Conservation (phyloP, 2,329 filamentous ascomycete species). For the Colletotrichum melonis region DNA sequence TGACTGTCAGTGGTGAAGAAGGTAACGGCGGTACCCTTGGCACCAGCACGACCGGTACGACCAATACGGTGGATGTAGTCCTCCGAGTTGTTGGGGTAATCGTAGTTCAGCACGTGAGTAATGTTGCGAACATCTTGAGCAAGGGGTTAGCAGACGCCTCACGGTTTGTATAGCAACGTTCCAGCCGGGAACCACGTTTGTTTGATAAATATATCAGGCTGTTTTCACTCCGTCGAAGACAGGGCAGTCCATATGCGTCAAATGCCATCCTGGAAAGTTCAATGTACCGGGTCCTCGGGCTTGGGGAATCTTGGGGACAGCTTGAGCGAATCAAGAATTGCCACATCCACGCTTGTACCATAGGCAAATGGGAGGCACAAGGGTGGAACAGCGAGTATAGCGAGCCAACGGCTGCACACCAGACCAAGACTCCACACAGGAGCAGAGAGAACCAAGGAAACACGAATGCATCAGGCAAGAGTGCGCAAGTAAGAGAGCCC, state of each 20-base stretch:
- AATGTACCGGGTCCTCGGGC: slow-evolving; percentile 67
- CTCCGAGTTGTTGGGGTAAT: slow-evolving; percentile 99
- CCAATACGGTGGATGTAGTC: slow-evolving; percentile 98
- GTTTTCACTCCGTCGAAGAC: slow-evolving; percentile 66
- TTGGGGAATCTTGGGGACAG: slow-evolving; percentile 69
- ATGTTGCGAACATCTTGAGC: slow-evolving; percentile 99
- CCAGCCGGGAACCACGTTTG: slow-evolving; percentile 64
- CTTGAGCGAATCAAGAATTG: slow-evolving; percentile 85
- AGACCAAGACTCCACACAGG: slow-evolving; percentile 88
- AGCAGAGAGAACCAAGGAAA: slow-evolving; percentile 79
- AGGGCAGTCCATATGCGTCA: slow-evolving; percentile 71
- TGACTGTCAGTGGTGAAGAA: slow-evolving; percentile 99
- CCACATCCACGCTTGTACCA: slow-evolving; percentile 83
- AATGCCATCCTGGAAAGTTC: slow-evolving; percentile 65
- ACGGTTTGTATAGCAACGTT: slow-evolving; percentile 68
- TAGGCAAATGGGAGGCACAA: slow-evolving; percentile 69
- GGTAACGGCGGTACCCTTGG: slow-evolving; percentile 95
- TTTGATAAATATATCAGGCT: slow-evolving; percentile 63
- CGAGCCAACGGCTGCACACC: slow-evolving; percentile 72
- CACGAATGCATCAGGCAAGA: slow-evolving; percentile 89
- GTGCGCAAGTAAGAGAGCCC: slow-evolving; percentile 89
- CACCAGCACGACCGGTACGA: slow-evolving; percentile 94
- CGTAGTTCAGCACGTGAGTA: slow-evolving; percentile 99
- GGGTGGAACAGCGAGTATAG: slow-evolving; percentile 82
- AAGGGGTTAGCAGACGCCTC: slow-evolving; percentile 80